phyloP scores from a whole-genome alignment of 177 flowering plant species.

The Telopea speciosissima region DNA sequence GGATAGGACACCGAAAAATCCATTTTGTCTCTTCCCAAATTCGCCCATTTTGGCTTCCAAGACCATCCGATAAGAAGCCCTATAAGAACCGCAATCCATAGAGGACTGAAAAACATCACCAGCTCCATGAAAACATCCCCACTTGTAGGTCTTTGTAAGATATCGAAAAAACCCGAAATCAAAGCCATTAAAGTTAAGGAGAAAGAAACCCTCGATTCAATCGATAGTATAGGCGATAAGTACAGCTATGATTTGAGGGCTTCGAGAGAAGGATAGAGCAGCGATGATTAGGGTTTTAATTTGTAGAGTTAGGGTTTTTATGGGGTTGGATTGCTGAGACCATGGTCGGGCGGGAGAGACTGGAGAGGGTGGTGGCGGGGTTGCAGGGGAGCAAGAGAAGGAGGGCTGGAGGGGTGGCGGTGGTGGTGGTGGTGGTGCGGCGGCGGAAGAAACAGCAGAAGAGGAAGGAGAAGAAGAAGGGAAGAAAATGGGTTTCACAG shows the following conservation, averaged over 20 bases:
- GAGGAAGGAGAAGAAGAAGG: too few relatives aligned
- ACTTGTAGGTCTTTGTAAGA: slow-evolving; percentile 39
- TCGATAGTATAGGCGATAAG: slow-evolving; percentile 15
- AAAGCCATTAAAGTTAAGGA: slow-evolving; percentile 35
- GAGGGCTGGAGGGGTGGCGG: too few relatives aligned
- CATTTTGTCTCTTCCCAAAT: slow-evolving; percentile 26
- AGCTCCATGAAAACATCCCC: slow-evolving; percentile 44
- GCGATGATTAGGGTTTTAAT: too few relatives aligned
- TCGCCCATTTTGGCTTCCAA: slow-evolving; percentile 84
- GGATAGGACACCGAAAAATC: slow-evolving; percentile 15
- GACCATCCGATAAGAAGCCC: slow-evolving; percentile 82
- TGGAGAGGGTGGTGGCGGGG: too few relatives aligned
- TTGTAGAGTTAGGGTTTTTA: too few relatives aligned
- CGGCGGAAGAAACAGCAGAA: too few relatives aligned
- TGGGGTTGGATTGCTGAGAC: too few relatives aligned
- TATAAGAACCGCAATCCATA: slow-evolving; percentile 58
- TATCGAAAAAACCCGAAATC: slow-evolving; percentile 38
- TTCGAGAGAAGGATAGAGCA: slow-evolving; percentile 10
- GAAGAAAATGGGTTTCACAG: too few relatives aligned
- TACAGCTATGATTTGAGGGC: slow-evolving; percentile 32
- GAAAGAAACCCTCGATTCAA: slow-evolving; percentile 36
- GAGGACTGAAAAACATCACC: slow-evolving; percentile 39
- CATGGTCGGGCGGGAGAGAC: too few relatives aligned
- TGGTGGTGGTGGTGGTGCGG: too few relatives aligned
- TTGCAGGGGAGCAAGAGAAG: too few relatives aligned